phyloP scores from a whole-genome alignment of 768 basidiomycete species.

The Boletellus sp. region DNA sequence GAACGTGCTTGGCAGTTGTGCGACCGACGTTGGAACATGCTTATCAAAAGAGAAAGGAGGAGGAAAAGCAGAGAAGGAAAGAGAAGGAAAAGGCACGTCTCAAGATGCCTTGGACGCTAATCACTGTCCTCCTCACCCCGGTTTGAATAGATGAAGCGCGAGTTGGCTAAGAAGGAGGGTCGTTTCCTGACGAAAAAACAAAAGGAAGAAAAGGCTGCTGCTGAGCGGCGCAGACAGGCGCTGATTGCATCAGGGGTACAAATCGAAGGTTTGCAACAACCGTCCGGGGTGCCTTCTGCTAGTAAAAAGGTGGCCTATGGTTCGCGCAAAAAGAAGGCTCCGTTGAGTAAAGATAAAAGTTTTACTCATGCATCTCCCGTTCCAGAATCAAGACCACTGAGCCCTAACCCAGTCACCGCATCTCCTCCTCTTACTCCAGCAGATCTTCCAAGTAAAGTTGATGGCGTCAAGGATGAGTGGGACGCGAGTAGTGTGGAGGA shows the following conservation, averaged over 20 bases:
- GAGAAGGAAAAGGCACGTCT: slow-evolving; percentile 78
- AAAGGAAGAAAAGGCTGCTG: slow-evolving; percentile 87
- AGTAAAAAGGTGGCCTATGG: slow-evolving; percentile 79
- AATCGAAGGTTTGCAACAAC: slow-evolving; percentile 83
- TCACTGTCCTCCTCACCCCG: neutral
- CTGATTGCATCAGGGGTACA: slow-evolving; percentile 85
- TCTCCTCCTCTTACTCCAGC: slow-evolving; percentile 28
- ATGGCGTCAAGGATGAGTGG: slow-evolving; percentile 51
- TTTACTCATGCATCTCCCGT: slow-evolving; percentile 42
- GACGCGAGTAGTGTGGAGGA: slow-evolving; percentile 47
- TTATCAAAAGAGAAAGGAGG: slow-evolving; percentile 66
- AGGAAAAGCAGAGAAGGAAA: slow-evolving; percentile 79
- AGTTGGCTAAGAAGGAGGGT: slow-evolving; percentile 91
- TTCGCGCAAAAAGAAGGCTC: slow-evolving; percentile 75
- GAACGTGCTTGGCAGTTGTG: too few relatives aligned
- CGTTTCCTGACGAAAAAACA: slow-evolving; percentile 95
- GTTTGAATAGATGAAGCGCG: slow-evolving; percentile 69
- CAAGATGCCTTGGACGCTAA: neutral
- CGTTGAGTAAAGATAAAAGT: slow-evolving; percentile 41
- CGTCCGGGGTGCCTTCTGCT: slow-evolving; percentile 36
- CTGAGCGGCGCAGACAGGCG: slow-evolving; percentile 87
- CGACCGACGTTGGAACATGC: too few relatives aligned
- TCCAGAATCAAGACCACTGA: slow-evolving; percentile 51
- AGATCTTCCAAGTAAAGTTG: slow-evolving; percentile 22
- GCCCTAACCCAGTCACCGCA: slow-evolving; percentile 27